Base-by-base conservation (phyloP, 2,329 filamentous ascomycete genomes). In the Colletotrichum paranaense region DNA sequence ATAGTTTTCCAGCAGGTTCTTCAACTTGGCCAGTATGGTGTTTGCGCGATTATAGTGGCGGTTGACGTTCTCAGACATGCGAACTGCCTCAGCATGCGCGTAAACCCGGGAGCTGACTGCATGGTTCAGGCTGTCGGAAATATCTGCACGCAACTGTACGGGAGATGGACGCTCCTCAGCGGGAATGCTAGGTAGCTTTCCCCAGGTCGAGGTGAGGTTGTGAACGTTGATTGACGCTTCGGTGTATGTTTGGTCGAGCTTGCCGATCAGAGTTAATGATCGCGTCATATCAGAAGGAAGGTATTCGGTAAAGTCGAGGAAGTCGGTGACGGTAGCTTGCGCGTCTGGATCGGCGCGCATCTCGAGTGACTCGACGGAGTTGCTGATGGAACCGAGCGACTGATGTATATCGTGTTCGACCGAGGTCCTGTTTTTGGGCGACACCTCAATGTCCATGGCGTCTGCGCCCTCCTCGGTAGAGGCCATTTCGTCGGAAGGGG, bases 281-380 rank as follows among this genome's bases (percentile, higher is more conserved):
- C 92, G 89, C 74, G 88, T 85, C 77, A 93, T 88, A 78, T 93
- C 92, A 63, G 91, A 89, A 12, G 91, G 91, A 1, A 93, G 87
- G 81, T 93, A 92, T 80, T 93, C 92, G 76, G 90, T 92, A 76
- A 91, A 91, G 79, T 93, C 91, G 80, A 93, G 88, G 79, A 92
- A 93, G 80, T 93, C 91, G 73, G 90, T 92, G 22, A 92, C 88
- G n/a, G 91, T 92, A 7, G 91, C 90, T 77, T 92, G 90, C 30
- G 90, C 90, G 83, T 93, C 91, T 6, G 91, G 91, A 75, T 93
- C 91, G 66, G 87, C 86, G 76, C 88, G 88, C 79, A 88, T 83
- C 71, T 85, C 84, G 74, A 89, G 84, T 1, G 86, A 81, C 69
- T 82, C 82, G 69, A 87, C 82, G 5, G 80, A 76, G 75, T 82